phyloP scores from a whole-genome alignment of 345 rosid genomes.

The Abelmoschus esculentus region DNA sequence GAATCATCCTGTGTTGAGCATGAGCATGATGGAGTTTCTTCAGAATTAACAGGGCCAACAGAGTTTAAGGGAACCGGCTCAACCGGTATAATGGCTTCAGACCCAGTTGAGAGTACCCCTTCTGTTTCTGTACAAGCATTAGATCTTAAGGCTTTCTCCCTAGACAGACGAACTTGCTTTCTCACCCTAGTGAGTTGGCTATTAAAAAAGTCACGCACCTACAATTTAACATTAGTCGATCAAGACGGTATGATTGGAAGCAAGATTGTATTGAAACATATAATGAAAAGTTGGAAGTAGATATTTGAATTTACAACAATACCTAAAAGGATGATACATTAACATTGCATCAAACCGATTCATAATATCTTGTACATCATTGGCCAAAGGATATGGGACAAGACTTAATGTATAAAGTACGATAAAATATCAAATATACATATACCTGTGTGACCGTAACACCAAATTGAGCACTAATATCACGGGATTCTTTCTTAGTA shows the following conservation, averaged over 20 bases:
- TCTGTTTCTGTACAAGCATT: slow-evolving; percentile 23
- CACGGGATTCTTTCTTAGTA: slow-evolving; percentile 89
- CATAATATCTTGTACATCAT: neutral
- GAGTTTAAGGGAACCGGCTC: slow-evolving; percentile 46
- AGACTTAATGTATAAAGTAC: neutral
- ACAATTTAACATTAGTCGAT: slow-evolving; percentile 9
- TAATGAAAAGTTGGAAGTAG: neutral
- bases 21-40: slow-evolving; percentile 47
- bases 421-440: neutral
- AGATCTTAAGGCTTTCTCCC: slow-evolving; percentile 55
- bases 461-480: slow-evolving; percentile 87
- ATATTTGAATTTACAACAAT: neutral
- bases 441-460: slow-evolving; percentile 79
- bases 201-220: slow-evolving; percentile 88
- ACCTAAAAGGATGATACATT: neutral
- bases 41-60: slow-evolving; percentile 32
- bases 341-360: neutral
- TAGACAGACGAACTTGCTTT: slow-evolving; percentile 65
- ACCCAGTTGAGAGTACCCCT: slow-evolving; percentile 21
- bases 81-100: slow-evolving; percentile 30
- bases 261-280: neutral
- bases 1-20: slow-evolving; percentile 43
- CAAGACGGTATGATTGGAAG: neutral
- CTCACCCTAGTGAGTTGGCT: slow-evolving; percentile 85
- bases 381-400: neutral